A percentile compares a stretch with the other conserved stretches of the same genome.
phyloP scores from a whole-genome alignment of 2,329 filamentous ascomycete species.

The Chaetomiaceae sp. region DNA sequence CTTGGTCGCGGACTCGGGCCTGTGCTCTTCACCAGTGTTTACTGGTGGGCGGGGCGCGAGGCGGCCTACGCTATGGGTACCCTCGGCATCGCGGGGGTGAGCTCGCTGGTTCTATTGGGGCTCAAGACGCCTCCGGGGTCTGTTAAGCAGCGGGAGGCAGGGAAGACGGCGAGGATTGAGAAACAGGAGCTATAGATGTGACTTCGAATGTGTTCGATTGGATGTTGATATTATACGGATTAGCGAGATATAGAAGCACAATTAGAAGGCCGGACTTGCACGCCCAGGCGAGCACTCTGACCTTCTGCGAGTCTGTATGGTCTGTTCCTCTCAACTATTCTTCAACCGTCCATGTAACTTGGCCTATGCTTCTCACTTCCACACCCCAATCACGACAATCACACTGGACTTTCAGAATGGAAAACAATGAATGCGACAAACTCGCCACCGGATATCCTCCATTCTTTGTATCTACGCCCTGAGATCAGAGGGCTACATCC shows the following conservation, averaged over 20 bases:
- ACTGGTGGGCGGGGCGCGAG: slow-evolving; percentile 96
- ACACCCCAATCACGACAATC: too few species aligned
- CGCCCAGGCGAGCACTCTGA: too few species aligned
- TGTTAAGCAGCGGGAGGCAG: slow-evolving; percentile 2
- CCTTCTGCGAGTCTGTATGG: too few species aligned
- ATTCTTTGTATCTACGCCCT: not conserved
- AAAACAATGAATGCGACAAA: too few species aligned
- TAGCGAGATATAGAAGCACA: not conserved
- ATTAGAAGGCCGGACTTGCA: not conserved
- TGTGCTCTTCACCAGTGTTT: slow-evolving; percentile 84
- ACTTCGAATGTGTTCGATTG: not conserved
- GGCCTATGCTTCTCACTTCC: too few species aligned
- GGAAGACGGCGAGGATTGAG: slow-evolving; percentile 1
- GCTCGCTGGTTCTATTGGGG: slow-evolving; percentile 61
- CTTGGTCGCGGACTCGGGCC: slow-evolving; percentile 82
- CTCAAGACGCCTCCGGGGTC: slow-evolving; percentile 57
- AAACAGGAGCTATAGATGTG: slow-evolving; percentile 20
- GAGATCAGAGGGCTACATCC: slow-evolving; percentile 55
- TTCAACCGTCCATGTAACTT: too few species aligned
- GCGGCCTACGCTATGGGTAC: slow-evolving; percentile 78
- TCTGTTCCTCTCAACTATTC: too few species aligned
- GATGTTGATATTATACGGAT: not conserved
- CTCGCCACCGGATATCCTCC: not conserved
- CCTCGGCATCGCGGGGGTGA: slow-evolving; percentile 70
- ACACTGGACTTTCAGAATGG: too few species aligned